Evolutionary conservation across 202 grass and related monocot species (phyloP).

Genomic region (Musa balbisiana): DNA sequence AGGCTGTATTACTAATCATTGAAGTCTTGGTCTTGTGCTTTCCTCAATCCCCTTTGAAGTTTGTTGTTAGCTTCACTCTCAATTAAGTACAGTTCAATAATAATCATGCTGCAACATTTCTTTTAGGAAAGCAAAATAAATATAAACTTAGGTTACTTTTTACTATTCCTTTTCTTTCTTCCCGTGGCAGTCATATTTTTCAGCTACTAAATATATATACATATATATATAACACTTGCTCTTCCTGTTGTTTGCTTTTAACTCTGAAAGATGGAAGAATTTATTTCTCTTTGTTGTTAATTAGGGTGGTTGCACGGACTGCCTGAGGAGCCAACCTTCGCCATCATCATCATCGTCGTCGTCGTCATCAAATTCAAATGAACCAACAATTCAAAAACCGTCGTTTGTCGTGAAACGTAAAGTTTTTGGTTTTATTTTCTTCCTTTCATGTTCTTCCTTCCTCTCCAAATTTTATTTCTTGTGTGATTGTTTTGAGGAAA

Average conservation of each 20-base stretch:
- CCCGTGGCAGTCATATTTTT: not conserved
- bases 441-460: constrained; percentile 2
- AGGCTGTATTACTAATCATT: too few species aligned
- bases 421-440: constrained; percentile 8
- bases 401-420: constrained; percentile 97
- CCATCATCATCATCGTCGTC: constrained; percentile 32
- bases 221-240: not conserved
- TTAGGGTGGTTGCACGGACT: constrained; percentile 74
- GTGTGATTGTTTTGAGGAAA: not conserved
- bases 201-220: not conserved
- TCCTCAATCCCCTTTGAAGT: too few species aligned
- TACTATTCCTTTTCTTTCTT: not conserved
- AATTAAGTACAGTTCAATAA: too few species aligned
- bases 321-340: constrained; percentile 57
- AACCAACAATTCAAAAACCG: constrained; percentile 42
- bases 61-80: too few species aligned
- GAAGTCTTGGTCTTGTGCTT: not conserved
- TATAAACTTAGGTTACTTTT: too few species aligned
- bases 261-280: not conserved
- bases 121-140: too few species aligned
- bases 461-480: not conserved
- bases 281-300: not conserved
- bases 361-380: constrained; percentile 17
- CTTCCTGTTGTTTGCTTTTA: constrained; percentile 9
- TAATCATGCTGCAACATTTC: too few species aligned